phyloP scores from a whole-genome alignment of 768 basidiomycete genomes.

The Hysterangium stoloniferum region DNA sequence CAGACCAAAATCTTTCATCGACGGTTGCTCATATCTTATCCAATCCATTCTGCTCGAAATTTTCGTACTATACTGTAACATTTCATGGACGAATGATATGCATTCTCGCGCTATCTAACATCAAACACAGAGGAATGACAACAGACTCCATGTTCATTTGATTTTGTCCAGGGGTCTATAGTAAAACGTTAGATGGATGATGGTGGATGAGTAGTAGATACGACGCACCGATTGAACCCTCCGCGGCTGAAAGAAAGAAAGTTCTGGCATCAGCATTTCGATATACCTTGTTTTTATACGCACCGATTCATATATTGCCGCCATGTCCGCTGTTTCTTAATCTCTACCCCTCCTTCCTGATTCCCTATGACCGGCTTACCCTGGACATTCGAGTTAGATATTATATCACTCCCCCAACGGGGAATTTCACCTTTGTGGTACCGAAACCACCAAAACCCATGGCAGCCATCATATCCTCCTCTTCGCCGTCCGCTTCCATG shows the following conservation, averaged over 20 bases:
- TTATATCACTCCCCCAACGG: neutral
- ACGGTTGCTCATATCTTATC: neutral
- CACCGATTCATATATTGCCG: constrained; percentile 97
- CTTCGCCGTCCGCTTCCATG: constrained; percentile 50
- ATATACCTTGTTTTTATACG: too few relatives aligned
- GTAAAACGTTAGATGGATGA: constrained; percentile 17
- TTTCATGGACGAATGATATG: constrained; percentile 1
- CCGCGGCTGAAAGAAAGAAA: constrained; percentile 48
- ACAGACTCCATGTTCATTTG: constrained; percentile 43
- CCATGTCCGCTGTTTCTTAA: constrained; percentile 88
- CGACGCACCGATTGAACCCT: constrained; percentile 71
- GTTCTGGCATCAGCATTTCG: constrained; percentile 12
- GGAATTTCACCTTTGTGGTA: constrained; percentile 67
- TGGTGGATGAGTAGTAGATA: neutral
- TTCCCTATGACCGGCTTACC: constrained; percentile 78
- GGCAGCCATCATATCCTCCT: constrained; percentile 76
- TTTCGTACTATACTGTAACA: constrained; percentile 6
- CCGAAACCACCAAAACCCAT: constrained; percentile 91
- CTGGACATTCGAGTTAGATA: constrained; percentile 29
- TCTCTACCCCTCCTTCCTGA: constrained; percentile 56
- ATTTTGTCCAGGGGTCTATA: constrained; percentile 91
- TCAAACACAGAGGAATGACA: neutral
- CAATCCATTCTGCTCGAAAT: neutral
- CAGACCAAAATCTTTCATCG: neutral
- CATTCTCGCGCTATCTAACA: too few relatives aligned